A percentile compares a stretch with the other conserved stretches of the same genome.
These are phyloP conservation scores for Lanmaoa rubissima DNA, from an alignment of 768 basidiomycete genomes.

Conservation along the genomic window DNA sequence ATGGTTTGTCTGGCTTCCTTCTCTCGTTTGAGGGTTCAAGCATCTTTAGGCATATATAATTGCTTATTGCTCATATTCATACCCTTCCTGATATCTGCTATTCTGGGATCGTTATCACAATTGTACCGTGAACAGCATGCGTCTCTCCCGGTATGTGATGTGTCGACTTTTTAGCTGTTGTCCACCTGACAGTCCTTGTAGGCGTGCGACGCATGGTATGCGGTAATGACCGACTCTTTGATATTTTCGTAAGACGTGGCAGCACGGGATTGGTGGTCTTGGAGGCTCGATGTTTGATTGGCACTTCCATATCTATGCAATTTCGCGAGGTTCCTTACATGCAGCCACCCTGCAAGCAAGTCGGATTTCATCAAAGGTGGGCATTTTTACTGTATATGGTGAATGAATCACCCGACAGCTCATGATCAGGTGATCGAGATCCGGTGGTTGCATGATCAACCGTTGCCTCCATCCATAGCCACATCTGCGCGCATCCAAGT, in stretches of 20 bases:
- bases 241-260: constrained; percentile 2
- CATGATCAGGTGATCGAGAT: constrained; percentile 9
- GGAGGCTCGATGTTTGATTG: background rate
- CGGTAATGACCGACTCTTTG: background rate
- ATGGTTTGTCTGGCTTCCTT: background rate
- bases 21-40: background rate
- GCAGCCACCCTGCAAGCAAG: background rate
- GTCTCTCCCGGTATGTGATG: background rate
- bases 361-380: background rate
- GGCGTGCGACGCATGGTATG: background rate
- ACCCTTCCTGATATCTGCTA: background rate
- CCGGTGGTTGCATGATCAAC: constrained; percentile 5
- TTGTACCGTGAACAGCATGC: background rate
- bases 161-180: background rate
- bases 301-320: constrained; percentile 6
- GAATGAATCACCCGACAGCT: constrained; percentile 1
- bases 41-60: background rate
- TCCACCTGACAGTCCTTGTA: background rate
- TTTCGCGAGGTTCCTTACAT: background rate
- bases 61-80: too few relatives aligned
- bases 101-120: background rate
- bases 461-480: background rate
- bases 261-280: background rate
- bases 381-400: constrained; percentile 1
- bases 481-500: background rate